Evolutionary conservation across 2,329 filamentous ascomycete genomes (phyloP), one percentile per base, ranked within the genome.

Genomic region (Fusarium dlaminii): DNA sequence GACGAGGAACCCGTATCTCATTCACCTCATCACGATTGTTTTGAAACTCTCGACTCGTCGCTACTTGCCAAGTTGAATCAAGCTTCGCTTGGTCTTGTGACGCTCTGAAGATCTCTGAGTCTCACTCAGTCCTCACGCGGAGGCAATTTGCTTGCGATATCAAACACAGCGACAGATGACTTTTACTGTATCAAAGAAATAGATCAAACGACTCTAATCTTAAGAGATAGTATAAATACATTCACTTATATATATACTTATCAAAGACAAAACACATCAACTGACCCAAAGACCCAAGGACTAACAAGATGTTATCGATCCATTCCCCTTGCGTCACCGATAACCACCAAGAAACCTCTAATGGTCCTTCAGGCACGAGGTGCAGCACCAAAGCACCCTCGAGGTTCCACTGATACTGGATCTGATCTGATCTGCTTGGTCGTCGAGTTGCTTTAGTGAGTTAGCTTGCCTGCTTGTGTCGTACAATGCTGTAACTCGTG

Each of bases 291-390:
- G 30, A 55, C 51, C 51, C 15, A 30, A 69, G 39, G n/a, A 61
- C 58, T 64, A 62, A 57, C 51, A 66, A 51, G 60, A 42, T 52
- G 61, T 61, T 71, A 62, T 73, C 56, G 42, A 60, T 61, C 42
- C 45, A 51, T 43, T 20, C 46, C 52, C 57, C 56, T 75, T 75
- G 72, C 72, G 72, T 75, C 72, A 75, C 72, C 30, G 34, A 70
- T 67, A 49, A 58, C 30, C 24, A 58, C 55, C 56, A 54, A 59
- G 59, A 46, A 59, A 42, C 59, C 45, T 71, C 71, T 74, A 74
- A 61, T 24, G 55, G 30, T 40, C 48, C 46, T 59, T 43, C 45
- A 71, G 62, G 66, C 57, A 74, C 62, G 56, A 56, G 62, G 61
- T 71, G 56, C 55, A 58, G 42, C 20, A 42, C 30, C 58, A 34